Evolutionary conservation across 2,329 filamentous ascomycete genomes (phyloP), one percentile per base, ranked within the genome.

Genomic region (Fusarium denticulatum): DNA sequence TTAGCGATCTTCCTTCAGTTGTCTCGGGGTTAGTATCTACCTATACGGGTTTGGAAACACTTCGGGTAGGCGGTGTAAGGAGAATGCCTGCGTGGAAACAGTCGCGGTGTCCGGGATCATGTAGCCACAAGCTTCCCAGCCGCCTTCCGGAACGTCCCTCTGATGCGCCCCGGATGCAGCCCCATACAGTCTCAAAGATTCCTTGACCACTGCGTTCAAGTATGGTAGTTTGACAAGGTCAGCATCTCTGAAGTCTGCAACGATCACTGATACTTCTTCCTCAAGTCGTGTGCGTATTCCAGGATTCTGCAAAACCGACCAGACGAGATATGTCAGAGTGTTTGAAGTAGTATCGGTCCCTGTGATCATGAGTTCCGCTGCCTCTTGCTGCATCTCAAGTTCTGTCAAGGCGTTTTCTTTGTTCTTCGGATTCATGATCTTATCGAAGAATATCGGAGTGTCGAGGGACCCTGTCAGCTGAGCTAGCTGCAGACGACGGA

Each of bases 131-230:
- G 53, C 16, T 15, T 47, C 22, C 46, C 57, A 61, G 3, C 66
- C 61, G 2, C 53, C 57, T 7, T 30, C 20, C 4, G 61, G 61
- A 7, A 70, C 52, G 11, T 61, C 57, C n/a, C 66, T 46, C 8
- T 53, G 52, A 7, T 61, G 58, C 22, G 57, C 55, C 2, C 61
- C 61, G 5, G 61, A 61, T 22, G 46, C 66, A 20, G 69, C 52
- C 2, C 61, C 66, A 18, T 67, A 70, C 39, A 71, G 10, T 22
- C 69, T 66, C 14, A 71, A 45, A 2, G 66, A 28, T 3, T 70
- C 61, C 10, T 39, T 53, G 2, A 62, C 42, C 0, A 59, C 52
- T 16, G 56, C 58, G 6, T 50, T 39, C 6, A 71, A n/a, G 32
- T 50, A 59, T 7, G 37, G 7, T 9, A 64, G 10, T 18, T 37